Conservation (phyloP, 2,329 filamentous ascomycete genomes). For the Leptographium procerum region DNA sequence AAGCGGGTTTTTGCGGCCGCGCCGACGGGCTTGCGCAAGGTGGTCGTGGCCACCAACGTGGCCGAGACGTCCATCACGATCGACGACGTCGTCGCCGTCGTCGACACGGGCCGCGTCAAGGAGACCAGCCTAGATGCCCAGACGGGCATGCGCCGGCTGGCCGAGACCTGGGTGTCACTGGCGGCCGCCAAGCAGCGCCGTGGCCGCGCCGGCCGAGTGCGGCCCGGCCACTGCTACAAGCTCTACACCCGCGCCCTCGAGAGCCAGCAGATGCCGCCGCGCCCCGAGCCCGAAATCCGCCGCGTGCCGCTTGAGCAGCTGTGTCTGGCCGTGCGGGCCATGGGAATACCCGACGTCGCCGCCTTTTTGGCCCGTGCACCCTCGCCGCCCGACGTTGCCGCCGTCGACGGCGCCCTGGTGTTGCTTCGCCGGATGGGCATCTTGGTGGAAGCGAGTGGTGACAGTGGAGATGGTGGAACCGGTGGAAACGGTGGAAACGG, state of each 20-base stretch:
- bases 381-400: slow-evolving; percentile 74
- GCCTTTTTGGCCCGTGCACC: slow-evolving; percentile 75
- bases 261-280: slow-evolving; percentile 60
- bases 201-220: slow-evolving; percentile 85
- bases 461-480: too few relatives aligned
- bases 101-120: slow-evolving; percentile 91
- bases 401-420: slow-evolving; percentile 74
- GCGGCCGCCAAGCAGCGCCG: slow-evolving; percentile 91
- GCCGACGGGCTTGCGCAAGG: slow-evolving; percentile 72
- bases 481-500: not conserved
- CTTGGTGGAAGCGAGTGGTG: slow-evolving; percentile 51
- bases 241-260: slow-evolving; percentile 84
- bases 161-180: slow-evolving; percentile 89
- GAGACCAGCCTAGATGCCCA: slow-evolving; percentile 88
- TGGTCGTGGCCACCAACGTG: slow-evolving; percentile 92
- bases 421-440: slow-evolving; percentile 79
- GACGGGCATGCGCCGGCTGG: slow-evolving; percentile 87
- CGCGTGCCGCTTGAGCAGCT: slow-evolving; percentile 89
- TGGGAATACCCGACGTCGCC: slow-evolving; percentile 77
- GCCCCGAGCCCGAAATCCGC: slow-evolving; percentile 87
- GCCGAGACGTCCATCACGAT: slow-evolving; percentile 98
- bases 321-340: slow-evolving; percentile 86
- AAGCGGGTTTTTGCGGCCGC: slow-evolving; percentile 70
- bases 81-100: slow-evolving; percentile 90
- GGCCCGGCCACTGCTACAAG: slow-evolving; percentile 88